Evolutionary conservation across 2,329 filamentous ascomycete species (phyloP).

Genomic region (Parasarocladium wereldwijsianum): DNA sequence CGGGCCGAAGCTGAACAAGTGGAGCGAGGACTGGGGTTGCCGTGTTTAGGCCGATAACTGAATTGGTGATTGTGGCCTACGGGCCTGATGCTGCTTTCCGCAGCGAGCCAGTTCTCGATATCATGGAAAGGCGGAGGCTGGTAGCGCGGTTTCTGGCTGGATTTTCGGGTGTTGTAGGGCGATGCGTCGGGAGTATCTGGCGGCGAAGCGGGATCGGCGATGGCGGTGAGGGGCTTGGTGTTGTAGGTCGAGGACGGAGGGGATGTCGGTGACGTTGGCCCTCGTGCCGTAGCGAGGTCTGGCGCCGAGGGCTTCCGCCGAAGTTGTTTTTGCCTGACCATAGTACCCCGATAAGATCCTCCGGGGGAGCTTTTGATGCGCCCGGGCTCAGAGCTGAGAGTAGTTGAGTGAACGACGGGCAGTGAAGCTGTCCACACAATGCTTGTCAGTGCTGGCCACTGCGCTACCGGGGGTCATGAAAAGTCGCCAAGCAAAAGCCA

Average conservation of each 20-base stretch:
- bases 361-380: too few relatives aligned
- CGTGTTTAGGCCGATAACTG: constrained; percentile 21
- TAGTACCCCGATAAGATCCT: too few relatives aligned
- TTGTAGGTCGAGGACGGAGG: too few relatives aligned
- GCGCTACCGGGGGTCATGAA: too few relatives aligned
- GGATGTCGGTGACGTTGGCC: constrained; percentile 14
- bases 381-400: too few relatives aligned
- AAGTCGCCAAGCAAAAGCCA: too few relatives aligned
- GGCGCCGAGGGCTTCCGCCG: constrained; percentile 26
- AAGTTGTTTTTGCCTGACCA: constrained; percentile 17
- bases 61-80: constrained; percentile 26
- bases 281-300: constrained; percentile 25
- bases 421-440: too few relatives aligned
- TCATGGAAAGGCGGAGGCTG: constrained; percentile 16
- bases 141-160: constrained; percentile 15
- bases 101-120: constrained; percentile 14
- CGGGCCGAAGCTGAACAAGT: constrained; percentile 16
- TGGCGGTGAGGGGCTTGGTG: constrained; percentile 5
- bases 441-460: too few relatives aligned
- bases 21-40: constrained; percentile 22
- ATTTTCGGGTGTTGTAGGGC: constrained; percentile 19
- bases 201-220: constrained; percentile 28
- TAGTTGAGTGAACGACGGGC: too few relatives aligned
- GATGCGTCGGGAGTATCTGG: constrained; percentile 30
- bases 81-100: constrained; percentile 26